phyloP scores from a whole-genome alignment of 169 alveolate genomes.

The Eimeria tenella region DNA sequence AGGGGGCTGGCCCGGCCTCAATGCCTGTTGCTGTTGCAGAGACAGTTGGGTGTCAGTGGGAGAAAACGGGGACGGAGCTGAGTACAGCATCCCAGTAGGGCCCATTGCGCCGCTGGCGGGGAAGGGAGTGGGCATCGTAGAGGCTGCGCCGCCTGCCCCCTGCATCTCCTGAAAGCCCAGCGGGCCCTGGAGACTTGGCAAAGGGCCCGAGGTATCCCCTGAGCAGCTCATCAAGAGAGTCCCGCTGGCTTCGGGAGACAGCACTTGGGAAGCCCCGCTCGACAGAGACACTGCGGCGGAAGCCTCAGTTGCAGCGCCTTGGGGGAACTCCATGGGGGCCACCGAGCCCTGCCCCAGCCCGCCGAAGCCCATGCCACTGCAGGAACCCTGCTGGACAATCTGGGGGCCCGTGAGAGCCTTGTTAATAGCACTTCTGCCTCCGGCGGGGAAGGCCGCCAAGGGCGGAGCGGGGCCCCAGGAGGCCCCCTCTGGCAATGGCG shows the following conservation, averaged over 20 bases:
- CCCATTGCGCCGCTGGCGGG: not conserved
- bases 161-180: slow-evolving; percentile 21
- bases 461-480: not conserved
- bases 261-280: not conserved
- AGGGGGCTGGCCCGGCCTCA: not conserved
- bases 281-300: not conserved
- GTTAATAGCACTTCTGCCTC: not conserved
- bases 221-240: slow-evolving; percentile 21
- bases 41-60: slow-evolving; percentile 29
- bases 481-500: slow-evolving; percentile 4
- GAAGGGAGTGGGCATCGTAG: not conserved
- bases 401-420: not conserved
- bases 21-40: slow-evolving; percentile 36
- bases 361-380: not conserved
- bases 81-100: not conserved
- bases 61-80: not conserved
- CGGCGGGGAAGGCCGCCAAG: not conserved
- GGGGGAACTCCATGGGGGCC: slow-evolving; percentile 27
- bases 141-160: not conserved
- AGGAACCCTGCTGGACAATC: not conserved
- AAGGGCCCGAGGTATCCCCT: not conserved
- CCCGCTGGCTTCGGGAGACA: slow-evolving; percentile 31
- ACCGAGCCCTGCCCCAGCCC: not conserved
- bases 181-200: slow-evolving; percentile 8
- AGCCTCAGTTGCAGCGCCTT: not conserved